Evolutionary conservation across 2,329 filamentous ascomycete species (phyloP).

Genomic region (Daldinia eschscholtzii): DNA sequence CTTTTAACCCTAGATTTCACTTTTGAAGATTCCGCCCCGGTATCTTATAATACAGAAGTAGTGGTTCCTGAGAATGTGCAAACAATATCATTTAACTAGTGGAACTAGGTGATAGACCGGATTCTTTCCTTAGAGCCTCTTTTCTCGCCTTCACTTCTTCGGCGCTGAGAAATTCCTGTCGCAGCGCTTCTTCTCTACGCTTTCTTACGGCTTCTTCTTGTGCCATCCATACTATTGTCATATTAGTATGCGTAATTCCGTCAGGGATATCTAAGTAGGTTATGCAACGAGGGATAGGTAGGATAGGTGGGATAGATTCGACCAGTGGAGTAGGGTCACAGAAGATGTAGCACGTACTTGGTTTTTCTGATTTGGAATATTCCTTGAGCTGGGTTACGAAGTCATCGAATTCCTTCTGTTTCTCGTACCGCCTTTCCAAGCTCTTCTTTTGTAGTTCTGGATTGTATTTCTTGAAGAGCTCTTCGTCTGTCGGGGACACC

Average conservation of each 20-base stretch:
- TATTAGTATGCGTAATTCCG: slow-evolving; percentile 17
- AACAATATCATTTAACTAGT: slow-evolving; percentile 12
- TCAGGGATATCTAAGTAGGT: too few species aligned
- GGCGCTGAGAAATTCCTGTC: slow-evolving; percentile 52
- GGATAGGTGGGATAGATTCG: background rate
- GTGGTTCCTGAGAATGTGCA: slow-evolving; percentile 6
- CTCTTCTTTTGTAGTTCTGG: slow-evolving; percentile 92
- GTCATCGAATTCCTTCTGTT: slow-evolving; percentile 87
- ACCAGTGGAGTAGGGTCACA: background rate
- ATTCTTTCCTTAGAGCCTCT: slow-evolving; percentile 58
- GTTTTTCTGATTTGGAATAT: slow-evolving; percentile 90
- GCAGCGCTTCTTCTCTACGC: slow-evolving; percentile 53
- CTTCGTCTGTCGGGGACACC: slow-evolving; percentile 86
- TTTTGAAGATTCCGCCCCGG: slow-evolving; percentile 13
- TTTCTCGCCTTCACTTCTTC: slow-evolving; percentile 57
- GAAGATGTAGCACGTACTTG: slow-evolving; percentile 70
- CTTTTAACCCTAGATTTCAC: slow-evolving; percentile 4
- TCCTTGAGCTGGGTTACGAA: slow-evolving; percentile 88
- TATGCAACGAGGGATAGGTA: too few species aligned
- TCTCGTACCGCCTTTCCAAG: slow-evolving; percentile 80
- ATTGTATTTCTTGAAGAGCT: slow-evolving; percentile 92
- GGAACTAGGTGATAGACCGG: slow-evolving; percentile 43
- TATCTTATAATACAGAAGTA: slow-evolving; percentile 31
- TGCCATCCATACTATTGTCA: slow-evolving; percentile 59
- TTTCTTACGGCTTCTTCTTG: slow-evolving; percentile 57